These are phyloP conservation scores for Blastomyces silverae DNA, from an alignment of 2,329 filamentous ascomycete genomes.

Conservation along the genomic window DNA sequence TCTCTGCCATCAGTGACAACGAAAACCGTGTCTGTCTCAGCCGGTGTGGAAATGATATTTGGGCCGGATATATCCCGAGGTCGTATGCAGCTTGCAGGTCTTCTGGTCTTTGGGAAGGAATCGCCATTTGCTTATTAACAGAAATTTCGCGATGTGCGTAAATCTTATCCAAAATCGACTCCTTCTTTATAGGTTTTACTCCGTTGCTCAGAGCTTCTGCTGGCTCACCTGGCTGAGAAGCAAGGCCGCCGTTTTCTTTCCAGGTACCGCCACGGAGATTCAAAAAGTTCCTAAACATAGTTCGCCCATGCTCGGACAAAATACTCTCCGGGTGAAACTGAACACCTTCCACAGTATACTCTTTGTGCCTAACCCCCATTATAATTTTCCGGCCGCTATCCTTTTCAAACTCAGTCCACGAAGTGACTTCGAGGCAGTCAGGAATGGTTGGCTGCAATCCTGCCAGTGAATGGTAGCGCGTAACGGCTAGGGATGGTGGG, in stretches of 20 bases:
- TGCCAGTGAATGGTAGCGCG: slow-evolving; percentile 91
- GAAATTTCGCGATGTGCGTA: slow-evolving; percentile 71
- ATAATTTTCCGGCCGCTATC: slow-evolving; percentile 74
- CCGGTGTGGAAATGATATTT: slow-evolving; percentile 70
- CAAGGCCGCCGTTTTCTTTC: slow-evolving; percentile 61
- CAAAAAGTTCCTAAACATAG: slow-evolving; percentile 91
- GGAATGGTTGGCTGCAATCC: slow-evolving; percentile 85
- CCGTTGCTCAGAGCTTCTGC: slow-evolving; percentile 22
- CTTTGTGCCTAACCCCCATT: slow-evolving; percentile 93
- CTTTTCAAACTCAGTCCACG: slow-evolving; percentile 71
- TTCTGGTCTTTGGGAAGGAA: slow-evolving; percentile 74
- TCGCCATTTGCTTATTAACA: slow-evolving; percentile 71
- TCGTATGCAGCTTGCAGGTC: slow-evolving; percentile 85
- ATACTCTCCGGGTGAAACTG: slow-evolving; percentile 99
- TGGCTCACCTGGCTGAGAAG: slow-evolving; percentile 24
- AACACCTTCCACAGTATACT: slow-evolving; percentile 85
- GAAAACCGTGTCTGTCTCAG: slow-evolving; percentile 75
- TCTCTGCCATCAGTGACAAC: slow-evolving; percentile 94
- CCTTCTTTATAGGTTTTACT: slow-evolving; percentile 51
- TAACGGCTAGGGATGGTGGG: slow-evolving; percentile 74
- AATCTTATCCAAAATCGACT: slow-evolving; percentile 84
- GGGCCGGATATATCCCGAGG: slow-evolving; percentile 74
- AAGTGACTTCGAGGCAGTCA: slow-evolving; percentile 77
- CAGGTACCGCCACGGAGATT: slow-evolving; percentile 84
- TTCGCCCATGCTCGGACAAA: slow-evolving; percentile 75